phyloP scores from a whole-genome alignment of 305 asterid species.

The Plantago coronopus region DNA sequence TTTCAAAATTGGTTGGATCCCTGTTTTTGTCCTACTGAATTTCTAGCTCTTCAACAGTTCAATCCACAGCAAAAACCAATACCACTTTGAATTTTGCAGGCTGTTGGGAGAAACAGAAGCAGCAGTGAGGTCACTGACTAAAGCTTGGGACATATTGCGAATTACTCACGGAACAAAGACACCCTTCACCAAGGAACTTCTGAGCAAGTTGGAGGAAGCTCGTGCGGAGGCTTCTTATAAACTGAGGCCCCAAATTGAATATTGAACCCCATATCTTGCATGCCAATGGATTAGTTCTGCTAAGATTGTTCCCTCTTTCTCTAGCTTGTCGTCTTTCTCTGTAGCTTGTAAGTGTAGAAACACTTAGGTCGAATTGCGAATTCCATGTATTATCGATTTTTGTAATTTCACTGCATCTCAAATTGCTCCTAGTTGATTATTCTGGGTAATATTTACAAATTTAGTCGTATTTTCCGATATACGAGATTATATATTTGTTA shows the following conservation, averaged over 20 bases:
- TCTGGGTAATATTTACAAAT: too few species aligned
- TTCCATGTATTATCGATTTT: too few species aligned
- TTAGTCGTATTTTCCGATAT: too few species aligned
- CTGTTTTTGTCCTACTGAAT: background rate
- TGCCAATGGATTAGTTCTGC: background rate
- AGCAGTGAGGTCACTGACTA: constrained; percentile 65
- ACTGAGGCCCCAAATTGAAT: constrained; percentile 32
- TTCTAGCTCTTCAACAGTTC: background rate
- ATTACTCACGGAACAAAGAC: constrained; percentile 72
- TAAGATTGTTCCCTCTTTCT: too few species aligned
- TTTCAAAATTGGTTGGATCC: too few species aligned
- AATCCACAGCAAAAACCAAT: background rate
- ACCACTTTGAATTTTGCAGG: constrained; percentile 39
- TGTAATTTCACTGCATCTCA: too few species aligned
- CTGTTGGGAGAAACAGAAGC: constrained; percentile 59
- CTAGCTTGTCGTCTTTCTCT: too few species aligned
- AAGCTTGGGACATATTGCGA: constrained; percentile 56
- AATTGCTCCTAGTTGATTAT: too few species aligned
- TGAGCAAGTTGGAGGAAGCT: constrained; percentile 75
- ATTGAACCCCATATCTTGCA: constrained; percentile 12
- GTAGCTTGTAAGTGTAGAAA: too few species aligned
- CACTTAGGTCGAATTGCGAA: too few species aligned
- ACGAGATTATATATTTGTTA: too few species aligned
- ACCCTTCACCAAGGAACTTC: constrained; percentile 58
- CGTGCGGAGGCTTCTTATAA: constrained; percentile 65